Percentiles rank a stretch among this genome's conserved stretches.
Conservation (phyloP, 805 yeast species). For the Zygotorulaspora sp. region DNA sequence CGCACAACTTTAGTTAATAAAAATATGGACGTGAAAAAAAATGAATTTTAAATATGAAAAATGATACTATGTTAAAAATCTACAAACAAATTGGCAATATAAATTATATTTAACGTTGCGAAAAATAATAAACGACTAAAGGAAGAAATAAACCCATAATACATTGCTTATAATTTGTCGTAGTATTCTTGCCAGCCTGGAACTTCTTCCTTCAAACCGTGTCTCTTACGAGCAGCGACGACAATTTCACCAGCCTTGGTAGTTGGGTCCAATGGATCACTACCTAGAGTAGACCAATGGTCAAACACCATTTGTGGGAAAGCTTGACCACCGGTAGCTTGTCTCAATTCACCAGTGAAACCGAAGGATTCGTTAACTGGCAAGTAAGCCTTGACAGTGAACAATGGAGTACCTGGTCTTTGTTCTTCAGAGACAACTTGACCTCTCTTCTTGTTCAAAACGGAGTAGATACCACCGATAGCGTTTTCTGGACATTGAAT, state of each 20-base stretch:
- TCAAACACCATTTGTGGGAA: slow-evolving; percentile 99
- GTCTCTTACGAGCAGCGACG: slow-evolving; percentile 78
- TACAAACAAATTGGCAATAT: slow-evolving; percentile 18
- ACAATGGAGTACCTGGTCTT: slow-evolving; percentile 99
- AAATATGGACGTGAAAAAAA: no score
- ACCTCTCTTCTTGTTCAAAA: slow-evolving; percentile 99
- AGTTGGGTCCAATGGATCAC: slow-evolving; percentile 89
- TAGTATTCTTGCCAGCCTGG: slow-evolving; percentile 99
- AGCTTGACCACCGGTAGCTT: slow-evolving; percentile 99
- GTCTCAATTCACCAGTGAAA: slow-evolving; percentile 99
- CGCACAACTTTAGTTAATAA: no score
- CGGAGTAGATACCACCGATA: slow-evolving; percentile 99
- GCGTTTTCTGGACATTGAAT: slow-evolving; percentile 99
- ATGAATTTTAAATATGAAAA: not conserved
- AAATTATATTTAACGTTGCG: slow-evolving; percentile 9
- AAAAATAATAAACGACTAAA: slow-evolving; percentile 4
- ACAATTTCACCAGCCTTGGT: slow-evolving; percentile 66
- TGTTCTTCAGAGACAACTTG: slow-evolving; percentile 99
- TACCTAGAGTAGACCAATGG: slow-evolving; percentile 90
- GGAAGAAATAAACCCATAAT: slow-evolving; percentile 12
- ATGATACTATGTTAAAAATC: slow-evolving; percentile 13
- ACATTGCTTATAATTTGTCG: slow-evolving; percentile 64
- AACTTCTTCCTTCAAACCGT: slow-evolving; percentile 93
- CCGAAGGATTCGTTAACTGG: slow-evolving; percentile 99
- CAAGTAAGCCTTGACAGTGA: slow-evolving; percentile 99